Conservation (phyloP, 2,329 filamentous ascomycete species). For the Beauveria sp. region DNA sequence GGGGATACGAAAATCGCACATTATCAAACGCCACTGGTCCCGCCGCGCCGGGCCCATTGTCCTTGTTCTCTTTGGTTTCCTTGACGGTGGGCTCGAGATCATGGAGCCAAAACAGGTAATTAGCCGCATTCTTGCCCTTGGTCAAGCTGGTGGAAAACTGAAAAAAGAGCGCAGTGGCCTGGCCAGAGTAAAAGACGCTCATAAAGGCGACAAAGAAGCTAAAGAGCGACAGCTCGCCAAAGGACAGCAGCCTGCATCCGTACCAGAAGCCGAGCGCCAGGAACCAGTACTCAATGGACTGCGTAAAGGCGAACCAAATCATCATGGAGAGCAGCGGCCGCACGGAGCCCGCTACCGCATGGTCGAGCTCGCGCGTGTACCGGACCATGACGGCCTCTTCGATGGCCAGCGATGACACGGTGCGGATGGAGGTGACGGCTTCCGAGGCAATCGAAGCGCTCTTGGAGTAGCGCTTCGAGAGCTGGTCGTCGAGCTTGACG, state of each 20-base stretch:
- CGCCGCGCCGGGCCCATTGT: constrained; percentile 27
- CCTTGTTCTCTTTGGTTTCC: constrained; percentile 33
- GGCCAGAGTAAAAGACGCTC: constrained; percentile 39
- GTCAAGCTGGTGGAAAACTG: constrained; percentile 45
- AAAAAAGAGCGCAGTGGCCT: constrained; percentile 34
- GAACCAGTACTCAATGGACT: constrained; percentile 30
- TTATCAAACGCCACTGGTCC: constrained; percentile 41
- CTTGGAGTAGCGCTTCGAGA: constrained; percentile 27
- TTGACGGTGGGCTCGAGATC: constrained; percentile 32
- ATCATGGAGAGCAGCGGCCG: constrained; percentile 27
- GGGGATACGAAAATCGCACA: constrained; percentile 58
- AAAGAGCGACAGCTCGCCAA: constrained; percentile 45
- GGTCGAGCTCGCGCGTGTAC: constrained; percentile 26
- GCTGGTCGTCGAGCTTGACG: constrained; percentile 28
- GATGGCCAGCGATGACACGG: constrained; percentile 31
- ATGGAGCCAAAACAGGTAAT: constrained; percentile 44
- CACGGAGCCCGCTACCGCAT: constrained; percentile 17
- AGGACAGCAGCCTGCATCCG: constrained; percentile 29
- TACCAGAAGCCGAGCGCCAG: constrained; percentile 37
- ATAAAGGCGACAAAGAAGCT: constrained; percentile 43
- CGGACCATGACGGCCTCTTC: constrained; percentile 26
- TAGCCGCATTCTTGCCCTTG: constrained; percentile 40
- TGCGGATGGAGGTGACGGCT: constrained; percentile 36
- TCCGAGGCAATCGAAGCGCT: constrained; percentile 40
- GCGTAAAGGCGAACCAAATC: constrained; percentile 30